Evolutionary conservation across 2,329 filamentous ascomycete genomes (phyloP).

Genomic region (Ceratocystis huliohia): DNA sequence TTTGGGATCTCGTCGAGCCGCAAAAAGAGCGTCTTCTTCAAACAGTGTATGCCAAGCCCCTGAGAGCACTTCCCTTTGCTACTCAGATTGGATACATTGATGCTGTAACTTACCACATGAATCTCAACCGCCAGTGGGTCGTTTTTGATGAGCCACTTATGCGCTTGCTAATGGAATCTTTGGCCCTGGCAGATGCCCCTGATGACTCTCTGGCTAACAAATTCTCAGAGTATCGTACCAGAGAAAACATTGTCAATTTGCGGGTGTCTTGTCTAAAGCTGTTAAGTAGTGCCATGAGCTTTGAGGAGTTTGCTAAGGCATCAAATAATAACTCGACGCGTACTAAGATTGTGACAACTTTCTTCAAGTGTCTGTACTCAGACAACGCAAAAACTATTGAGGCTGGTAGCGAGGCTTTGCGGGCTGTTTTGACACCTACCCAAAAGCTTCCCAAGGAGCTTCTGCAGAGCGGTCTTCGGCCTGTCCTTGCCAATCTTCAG

Average conservation of each 20-base stretch:
- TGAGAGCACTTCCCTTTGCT: conserved; percentile 82
- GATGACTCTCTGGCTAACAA: conserved; percentile 90
- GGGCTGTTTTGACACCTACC: conserved; percentile 73
- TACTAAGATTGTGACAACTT: conserved; percentile 74
- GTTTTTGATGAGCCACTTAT: conserved; percentile 87
- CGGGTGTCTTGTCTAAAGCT: conserved; percentile 89
- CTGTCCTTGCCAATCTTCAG: conserved; percentile 91
- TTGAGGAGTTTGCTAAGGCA: conserved; percentile 77
- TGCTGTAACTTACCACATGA: conserved; percentile 89
- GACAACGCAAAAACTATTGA: conserved; percentile 86
- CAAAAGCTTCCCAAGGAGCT: conserved; percentile 91
- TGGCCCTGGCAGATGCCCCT: conserved; percentile 86
- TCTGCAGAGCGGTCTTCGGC: conserved; percentile 81
- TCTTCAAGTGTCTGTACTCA: conserved; percentile 95
- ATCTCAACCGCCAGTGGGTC: conserved; percentile 76
- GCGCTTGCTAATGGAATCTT: conserved; percentile 78
- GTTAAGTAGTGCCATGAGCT: conserved; percentile 82
- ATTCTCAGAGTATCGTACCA: conserved; percentile 85
- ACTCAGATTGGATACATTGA: conserved; percentile 98
- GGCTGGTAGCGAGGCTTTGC: conserved; percentile 81
- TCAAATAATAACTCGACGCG: conserved; percentile 46
- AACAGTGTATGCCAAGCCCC: conserved; percentile 88
- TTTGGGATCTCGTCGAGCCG: conserved; percentile 78
- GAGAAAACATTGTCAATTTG: conserved; percentile 82
- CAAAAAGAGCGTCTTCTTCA: conserved; percentile 82